Evolutionary conservation across 768 basidiomycete genomes (phyloP).

Genomic region (Dictyophora rubrovolvata): DNA sequence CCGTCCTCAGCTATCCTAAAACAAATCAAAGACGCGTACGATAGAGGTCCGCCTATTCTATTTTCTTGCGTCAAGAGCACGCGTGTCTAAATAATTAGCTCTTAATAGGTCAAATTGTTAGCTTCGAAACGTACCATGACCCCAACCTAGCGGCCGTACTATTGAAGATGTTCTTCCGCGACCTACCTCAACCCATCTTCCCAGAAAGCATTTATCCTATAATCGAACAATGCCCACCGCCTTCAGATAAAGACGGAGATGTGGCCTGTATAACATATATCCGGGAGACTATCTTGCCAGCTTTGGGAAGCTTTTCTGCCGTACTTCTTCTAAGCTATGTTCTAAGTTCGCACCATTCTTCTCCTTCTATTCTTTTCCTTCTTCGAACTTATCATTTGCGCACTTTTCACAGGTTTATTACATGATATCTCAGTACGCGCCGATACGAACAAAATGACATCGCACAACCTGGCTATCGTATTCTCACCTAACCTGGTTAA

Average conservation of each 20-base stretch:
- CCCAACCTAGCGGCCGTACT: conserved; percentile 77
- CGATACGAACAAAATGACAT: conserved; percentile 67
- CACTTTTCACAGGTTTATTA: conserved; percentile 46
- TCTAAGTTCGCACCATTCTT: conserved; percentile 37
- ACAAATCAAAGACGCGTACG: conserved; percentile 76
- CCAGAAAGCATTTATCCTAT: conserved; percentile 55
- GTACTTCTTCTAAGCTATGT: conserved; percentile 67
- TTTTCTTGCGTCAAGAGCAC: background rate
- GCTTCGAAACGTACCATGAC: conserved; percentile 63
- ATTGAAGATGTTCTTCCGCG: conserved; percentile 76
- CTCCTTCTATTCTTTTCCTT: conserved; percentile 11
- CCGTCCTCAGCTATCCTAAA: conserved; percentile 59
- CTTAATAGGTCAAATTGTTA: conserved; percentile 60
- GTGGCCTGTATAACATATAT: conserved; percentile 54
- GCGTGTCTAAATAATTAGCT: background rate
- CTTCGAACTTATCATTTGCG: conserved; percentile 1
- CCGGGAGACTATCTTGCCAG: conserved; percentile 55
- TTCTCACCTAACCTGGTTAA: conserved; percentile 72
- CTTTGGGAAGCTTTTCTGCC: conserved; percentile 50
- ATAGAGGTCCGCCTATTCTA: conserved; percentile 43
- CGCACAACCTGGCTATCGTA: conserved; percentile 72
- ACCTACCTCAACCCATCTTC: conserved; percentile 72
- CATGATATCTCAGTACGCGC: conserved; percentile 69
- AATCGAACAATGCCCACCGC: conserved; percentile 57
- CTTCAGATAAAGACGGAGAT: conserved; percentile 42